Base-by-base conservation (phyloP, 73 alveolate species). In the Stentor roeselii region DNA sequence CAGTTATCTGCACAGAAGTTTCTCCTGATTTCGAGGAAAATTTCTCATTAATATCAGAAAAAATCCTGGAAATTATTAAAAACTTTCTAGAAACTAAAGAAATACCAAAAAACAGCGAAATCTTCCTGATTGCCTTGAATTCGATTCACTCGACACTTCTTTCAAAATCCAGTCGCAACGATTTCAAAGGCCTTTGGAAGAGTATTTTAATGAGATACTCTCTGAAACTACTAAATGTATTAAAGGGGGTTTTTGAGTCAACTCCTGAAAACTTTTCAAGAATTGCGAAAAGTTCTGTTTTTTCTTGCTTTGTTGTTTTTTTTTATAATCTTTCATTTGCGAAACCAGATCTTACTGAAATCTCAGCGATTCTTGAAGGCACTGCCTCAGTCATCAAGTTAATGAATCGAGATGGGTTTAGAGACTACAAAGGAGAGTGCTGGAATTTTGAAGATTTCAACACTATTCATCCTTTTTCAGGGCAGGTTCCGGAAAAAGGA, bases 131-230 rank as follows among this genome's bases (percentile, higher is more conserved):
- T 1, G 21, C 34, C 37, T 34, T 67, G 50, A 36, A 67, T 67
- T 67, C 80, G 34, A 40, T 32, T 21, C 80, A 67, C 21, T 27
- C 21, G 34, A 40, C 34, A 21, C 37, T 67, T 27, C 37, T 67
- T 34, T 67, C 80, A 36, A 67, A 67, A 67, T 36, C 80, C 1
- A 40, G 41, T 27, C 21, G 41, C 21, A 40, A 67, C 34, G 80
- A 67, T 34, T 67, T 67, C 80, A 67, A 67, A 67, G 80, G 80
- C 41, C 50, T 21, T 27, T 67, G 80, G 80, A 36, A 67, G 41
- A 40, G n/a, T 15, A 1, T 67, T 21, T 67, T 67, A 34, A 34
- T 67, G 11, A 30, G 21, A 67, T 34, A 67, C 34, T 14, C 80
- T n/a, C 37, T 11, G 34, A 67, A 67, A 2, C 80, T 67, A 1